Percentiles rank a stretch among this genome's conserved stretches.
These are phyloP conservation scores for Wallemia hederae DNA, from an alignment of 1,284 basidiomycete genomes.

Conservation along the genomic window DNA sequence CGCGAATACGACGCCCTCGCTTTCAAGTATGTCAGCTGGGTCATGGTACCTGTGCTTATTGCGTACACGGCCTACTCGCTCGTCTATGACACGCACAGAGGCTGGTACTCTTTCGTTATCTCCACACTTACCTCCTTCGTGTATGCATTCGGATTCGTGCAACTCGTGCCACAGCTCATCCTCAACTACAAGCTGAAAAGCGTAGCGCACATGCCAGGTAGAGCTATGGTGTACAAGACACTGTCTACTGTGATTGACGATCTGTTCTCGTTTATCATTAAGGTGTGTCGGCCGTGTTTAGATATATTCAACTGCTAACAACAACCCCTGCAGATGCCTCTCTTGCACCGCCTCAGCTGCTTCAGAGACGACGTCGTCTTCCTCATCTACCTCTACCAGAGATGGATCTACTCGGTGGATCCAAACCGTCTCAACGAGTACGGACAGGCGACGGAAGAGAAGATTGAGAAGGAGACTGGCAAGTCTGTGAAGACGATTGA, in stretches of 20 bases:
- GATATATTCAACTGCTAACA: not conserved
- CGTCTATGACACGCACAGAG: conserved; percentile 32
- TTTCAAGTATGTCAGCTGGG: conserved; percentile 68
- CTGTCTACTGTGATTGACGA: conserved; percentile 33
- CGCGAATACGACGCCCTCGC: conserved; percentile 74
- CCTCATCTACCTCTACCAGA: conserved; percentile 54
- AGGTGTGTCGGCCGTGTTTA: conserved; percentile 4
- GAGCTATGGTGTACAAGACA: conserved; percentile 87
- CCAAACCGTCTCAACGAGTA: conserved; percentile 83
- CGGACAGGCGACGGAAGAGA: conserved; percentile 27
- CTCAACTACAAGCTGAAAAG: conserved; percentile 76
- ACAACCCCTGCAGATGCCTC: conserved; percentile 2
- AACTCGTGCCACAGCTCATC: conserved; percentile 68
- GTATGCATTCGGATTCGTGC: conserved; percentile 70
- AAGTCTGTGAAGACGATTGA: no score
- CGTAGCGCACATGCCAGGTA: conserved; percentile 81
- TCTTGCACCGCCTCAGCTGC: conserved; percentile 15
- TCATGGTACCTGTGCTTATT: conserved; percentile 51
- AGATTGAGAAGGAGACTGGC: no score
- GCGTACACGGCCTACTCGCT: conserved; percentile 64
- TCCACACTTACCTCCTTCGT: conserved; percentile 58
- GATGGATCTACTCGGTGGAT: conserved; percentile 88
- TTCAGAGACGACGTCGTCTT: conserved; percentile 69
- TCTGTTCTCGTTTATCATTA: conserved; percentile 7
- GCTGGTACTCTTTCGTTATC: conserved; percentile 87